Percentiles rank a stretch among this genome's conserved stretches.
Evolutionary conservation across 2,329 filamentous ascomycete genomes (phyloP).

Genomic region (Paecilomyces sp.): DNA sequence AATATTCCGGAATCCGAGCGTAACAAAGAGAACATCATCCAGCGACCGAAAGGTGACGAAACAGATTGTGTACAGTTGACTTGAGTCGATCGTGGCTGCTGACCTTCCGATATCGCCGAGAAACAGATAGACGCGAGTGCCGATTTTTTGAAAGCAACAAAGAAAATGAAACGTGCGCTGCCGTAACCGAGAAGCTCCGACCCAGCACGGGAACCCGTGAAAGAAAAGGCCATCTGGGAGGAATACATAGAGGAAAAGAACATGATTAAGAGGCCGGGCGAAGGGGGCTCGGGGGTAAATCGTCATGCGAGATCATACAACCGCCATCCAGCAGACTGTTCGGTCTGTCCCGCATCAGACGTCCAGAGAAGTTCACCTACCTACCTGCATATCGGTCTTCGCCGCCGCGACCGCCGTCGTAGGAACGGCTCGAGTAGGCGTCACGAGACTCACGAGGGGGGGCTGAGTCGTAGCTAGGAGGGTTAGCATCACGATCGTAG

Average conservation of each 20-base stretch:
- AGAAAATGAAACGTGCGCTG: slow-evolving; percentile 29
- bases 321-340: slow-evolving; percentile 6
- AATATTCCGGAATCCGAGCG: slow-evolving; percentile 30
- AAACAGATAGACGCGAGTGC: slow-evolving; percentile 26
- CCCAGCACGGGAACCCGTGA: slow-evolving; percentile 18
- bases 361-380: slow-evolving; percentile 26
- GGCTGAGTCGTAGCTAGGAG: slow-evolving; percentile 37
- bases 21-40: slow-evolving; percentile 30
- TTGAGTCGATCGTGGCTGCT: slow-evolving; percentile 25
- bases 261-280: slow-evolving; percentile 6
- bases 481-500: slow-evolving; percentile 48
- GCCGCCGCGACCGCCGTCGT: slow-evolving; percentile 25
- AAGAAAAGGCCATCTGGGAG: slow-evolving; percentile 24
- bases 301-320: slow-evolving; percentile 10
- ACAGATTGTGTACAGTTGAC: slow-evolving; percentile 21
- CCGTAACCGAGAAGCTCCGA: slow-evolving; percentile 28
- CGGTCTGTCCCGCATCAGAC: slow-evolving; percentile 2
- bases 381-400: slow-evolving; percentile 35
- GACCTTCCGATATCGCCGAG: slow-evolving; percentile 28
- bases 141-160: slow-evolving; percentile 22
- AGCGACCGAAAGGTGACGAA: slow-evolving; percentile 29
- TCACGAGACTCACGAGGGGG: slow-evolving; percentile 30
- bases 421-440: slow-evolving; percentile 28
- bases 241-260: slow-evolving; percentile 23
- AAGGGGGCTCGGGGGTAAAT: slow-evolving; percentile 10